Evolutionary conservation across 2,329 filamentous ascomycete species (phyloP).

Genomic region (Fusarium sp.): DNA sequence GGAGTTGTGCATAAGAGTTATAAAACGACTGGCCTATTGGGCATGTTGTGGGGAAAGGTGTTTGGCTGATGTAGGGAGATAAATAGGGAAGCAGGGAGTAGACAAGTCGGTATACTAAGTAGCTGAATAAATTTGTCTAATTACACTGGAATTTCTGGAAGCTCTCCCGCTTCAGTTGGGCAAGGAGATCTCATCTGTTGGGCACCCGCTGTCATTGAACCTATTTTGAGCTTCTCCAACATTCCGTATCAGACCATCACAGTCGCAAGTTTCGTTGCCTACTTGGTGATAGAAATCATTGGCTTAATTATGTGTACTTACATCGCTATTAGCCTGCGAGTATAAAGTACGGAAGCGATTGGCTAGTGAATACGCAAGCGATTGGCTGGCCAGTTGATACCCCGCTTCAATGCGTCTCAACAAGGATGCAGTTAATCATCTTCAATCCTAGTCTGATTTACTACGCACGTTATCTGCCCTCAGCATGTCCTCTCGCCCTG

Average conservation of each 20-base stretch:
- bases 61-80: neutral
- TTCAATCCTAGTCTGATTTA: neutral
- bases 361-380: neutral
- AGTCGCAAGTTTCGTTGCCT: neutral
- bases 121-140: no score
- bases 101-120: no score
- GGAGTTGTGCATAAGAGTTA: neutral
- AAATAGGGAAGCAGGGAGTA: no score
- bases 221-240: neutral
- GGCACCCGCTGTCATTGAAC: no score
- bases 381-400: neutral
- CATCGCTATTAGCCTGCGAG: neutral
- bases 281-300: neutral
- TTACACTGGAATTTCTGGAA: neutral
- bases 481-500: neutral
- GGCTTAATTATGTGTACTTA: neutral
- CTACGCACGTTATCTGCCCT: neutral
- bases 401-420: neutral
- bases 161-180: no score
- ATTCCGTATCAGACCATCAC: accelerated
- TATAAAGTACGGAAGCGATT: neutral
- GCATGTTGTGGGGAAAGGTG: neutral
- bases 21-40: neutral
- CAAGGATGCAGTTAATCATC: neutral
- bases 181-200: no score